Base-by-base conservation (phyloP, 257 asterid genomes). In the Petrea volubilis region DNA sequence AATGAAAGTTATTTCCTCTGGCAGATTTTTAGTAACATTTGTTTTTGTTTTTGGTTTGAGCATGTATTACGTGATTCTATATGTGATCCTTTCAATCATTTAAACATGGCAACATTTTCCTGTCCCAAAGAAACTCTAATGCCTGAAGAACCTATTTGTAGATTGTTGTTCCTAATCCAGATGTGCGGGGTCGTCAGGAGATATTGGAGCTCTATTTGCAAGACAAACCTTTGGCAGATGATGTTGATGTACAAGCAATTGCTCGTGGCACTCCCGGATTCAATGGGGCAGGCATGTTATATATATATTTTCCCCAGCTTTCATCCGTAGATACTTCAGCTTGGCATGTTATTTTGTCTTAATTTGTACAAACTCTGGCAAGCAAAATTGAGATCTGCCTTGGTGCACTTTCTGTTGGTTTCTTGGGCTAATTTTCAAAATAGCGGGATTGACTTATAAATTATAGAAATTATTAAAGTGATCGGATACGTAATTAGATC, bases 261-360 rank as follows among this genome's bases (percentile, higher is more conserved):
- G 96, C 96, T 29, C 96, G 96, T 47, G 93, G 96, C 60, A 89
- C 96, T 60, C 96, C 93, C 64, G 93, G 96, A 62, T 88, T 88
- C 79, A 88, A 88, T 62, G 96, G 96, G 64, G 96, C 96, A 84
- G 96, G 96, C 58, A 82, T 43, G 80, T 65, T 38, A 21, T 52
- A 23, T 70, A 50, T 60, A 68, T 21, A 23, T 65, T 61, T 70
- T 34, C 23, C 58, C 66, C 29, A 24, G 36, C 41, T 25, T 60
- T 67, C 58, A 51, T 51, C 58, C 58, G 11, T 51, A 51, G 25
- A 24, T 17, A 47, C 55, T 20, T 40, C 43, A 13, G 31, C 7
- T 46, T 31, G 9, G 21, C 12, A 23, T 25, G 46, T 70, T 46
- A 47, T 27, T n/a, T 2, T 29, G 67, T 36, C 29, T 7, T 0